Percentiles rank a stretch among this genome's conserved stretches.
Conservation (phyloP, 306 rosid genomes). For the Trichosanthes truncata region DNA sequence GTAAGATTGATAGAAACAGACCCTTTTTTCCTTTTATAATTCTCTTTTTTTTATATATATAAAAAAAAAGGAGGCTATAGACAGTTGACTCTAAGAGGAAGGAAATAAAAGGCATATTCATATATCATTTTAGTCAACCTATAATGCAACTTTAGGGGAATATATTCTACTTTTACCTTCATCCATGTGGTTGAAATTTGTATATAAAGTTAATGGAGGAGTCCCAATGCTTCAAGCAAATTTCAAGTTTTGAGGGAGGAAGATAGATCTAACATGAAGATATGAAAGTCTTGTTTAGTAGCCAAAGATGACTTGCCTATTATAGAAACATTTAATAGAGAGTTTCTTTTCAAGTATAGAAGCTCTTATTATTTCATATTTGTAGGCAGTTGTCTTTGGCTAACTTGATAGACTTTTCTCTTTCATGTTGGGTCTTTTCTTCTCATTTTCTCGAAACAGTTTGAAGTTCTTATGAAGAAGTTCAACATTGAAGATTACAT, state of each 20-base stretch:
- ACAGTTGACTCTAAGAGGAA: not conserved
- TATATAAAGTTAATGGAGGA: not conserved
- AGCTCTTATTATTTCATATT: not conserved
- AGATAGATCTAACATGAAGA: not conserved
- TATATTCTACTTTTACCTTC: not conserved
- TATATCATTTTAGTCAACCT: not conserved
- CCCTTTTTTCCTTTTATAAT: not conserved
- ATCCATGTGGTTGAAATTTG: slow-evolving; percentile 1
- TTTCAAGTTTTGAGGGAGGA: not conserved
- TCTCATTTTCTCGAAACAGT: not conserved
- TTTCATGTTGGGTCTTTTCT: slow-evolving; percentile 21
- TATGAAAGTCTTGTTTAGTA: slow-evolving; percentile 6
- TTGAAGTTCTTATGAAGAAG: not conserved
- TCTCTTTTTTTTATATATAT: not conserved
- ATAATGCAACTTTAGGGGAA: not conserved
- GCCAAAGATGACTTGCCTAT: slow-evolving; percentile 35
- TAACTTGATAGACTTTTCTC: slow-evolving; percentile 11
- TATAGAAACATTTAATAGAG: not conserved
- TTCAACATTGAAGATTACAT: not conserved
- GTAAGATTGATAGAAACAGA: not conserved
- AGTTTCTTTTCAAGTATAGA: not conserved
- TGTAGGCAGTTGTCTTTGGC: slow-evolving; percentile 21
- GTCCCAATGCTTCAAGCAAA: not conserved
- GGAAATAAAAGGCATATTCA: not conserved
- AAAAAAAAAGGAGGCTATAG: not conserved